phyloP scores from a whole-genome alignment of 257 asterid genomes.

The Nicotiana attenuata region DNA sequence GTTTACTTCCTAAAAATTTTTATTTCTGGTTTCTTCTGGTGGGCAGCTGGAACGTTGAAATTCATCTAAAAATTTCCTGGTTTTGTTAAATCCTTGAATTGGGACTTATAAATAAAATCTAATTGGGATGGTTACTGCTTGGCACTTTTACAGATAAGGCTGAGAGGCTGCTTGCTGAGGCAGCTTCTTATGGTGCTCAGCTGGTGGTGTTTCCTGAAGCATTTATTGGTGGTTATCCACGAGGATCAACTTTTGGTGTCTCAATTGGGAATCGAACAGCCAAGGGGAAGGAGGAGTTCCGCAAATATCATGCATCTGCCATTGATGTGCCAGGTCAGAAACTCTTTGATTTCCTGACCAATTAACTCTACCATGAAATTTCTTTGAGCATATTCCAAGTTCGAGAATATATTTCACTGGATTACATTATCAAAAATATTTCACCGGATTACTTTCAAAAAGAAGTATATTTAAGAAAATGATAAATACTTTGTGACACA shows the following conservation, averaged over 20 bases:
- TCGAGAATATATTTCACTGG: not conserved
- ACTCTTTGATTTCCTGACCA: not conserved
- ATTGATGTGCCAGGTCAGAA: conserved; percentile 87
- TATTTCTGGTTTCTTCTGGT: not conserved
- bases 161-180: conserved; percentile 90
- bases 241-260: conserved; percentile 86
- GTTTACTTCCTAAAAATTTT: not conserved
- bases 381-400: not conserved
- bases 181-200: conserved; percentile 86
- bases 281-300: conserved; percentile 90
- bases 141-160: conserved; percentile 58
- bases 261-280: conserved; percentile 80
- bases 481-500: not conserved
- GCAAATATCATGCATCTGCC: conserved; percentile 84
- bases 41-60: not conserved
- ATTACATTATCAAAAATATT: not conserved
- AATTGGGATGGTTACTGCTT: not conserved
- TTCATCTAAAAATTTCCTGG: not conserved
- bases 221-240: conserved; percentile 95
- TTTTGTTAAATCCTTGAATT: not conserved
- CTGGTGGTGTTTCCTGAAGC: conserved; percentile 97
- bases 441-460: not conserved
- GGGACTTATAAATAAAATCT: not conserved
- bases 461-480: not conserved
- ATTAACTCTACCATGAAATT: not conserved